Base-by-base conservation (phyloP, 345 rosid species). In the Aurinia saxatilis region DNA sequence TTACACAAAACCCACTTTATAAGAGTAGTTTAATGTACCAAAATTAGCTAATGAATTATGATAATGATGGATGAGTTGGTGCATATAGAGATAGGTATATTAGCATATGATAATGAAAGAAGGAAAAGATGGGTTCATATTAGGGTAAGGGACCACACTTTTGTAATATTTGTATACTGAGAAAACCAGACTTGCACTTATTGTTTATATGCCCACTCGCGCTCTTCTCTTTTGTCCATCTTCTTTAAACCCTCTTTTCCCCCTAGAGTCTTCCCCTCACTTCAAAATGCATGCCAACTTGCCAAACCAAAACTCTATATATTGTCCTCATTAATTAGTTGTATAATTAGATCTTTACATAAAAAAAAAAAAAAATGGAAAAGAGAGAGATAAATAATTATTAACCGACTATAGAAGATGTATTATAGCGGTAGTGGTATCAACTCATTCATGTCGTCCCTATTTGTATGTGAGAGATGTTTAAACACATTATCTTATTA, bases 81-180 rank as follows among this genome's bases (percentile, higher is more conserved):
- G 54, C 33, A 59, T 4, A 15, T 33, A 50, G 38, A 66, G 40
- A 55, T 27, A 27, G 54, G 44, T 10, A 37, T 9, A 42, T 65
- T 44, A 52, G 62, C 67, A 60, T 60, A 61, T 53, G 73, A 69
- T 61, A 69, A 53, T 53, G 52, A 53, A 46, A 51, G 47, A 41
- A 50, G 27, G 53, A 41, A 60, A 59, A 36, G 35, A 53, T 44
- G 42, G 44, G 41, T 41, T 53, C 57, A 4, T 27, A 1, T 39
- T 69, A 61, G 73, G 57, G 42, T 69, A 53, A 69, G 73, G n/a
- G 73, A 69, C 73, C 73, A 69, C 73, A 27, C 31, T 27, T 21
- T 21, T 50, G 53, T 51, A 40, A 34, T 8, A 34, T 21, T 42
- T 59, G 46, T 67, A 68, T 59, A 50, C 51, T 45, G 52, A 58